Evolutionary conservation across 2,329 filamentous ascomycete genomes (phyloP).

Genomic region (Aspergillus pseudoglaucus): DNA sequence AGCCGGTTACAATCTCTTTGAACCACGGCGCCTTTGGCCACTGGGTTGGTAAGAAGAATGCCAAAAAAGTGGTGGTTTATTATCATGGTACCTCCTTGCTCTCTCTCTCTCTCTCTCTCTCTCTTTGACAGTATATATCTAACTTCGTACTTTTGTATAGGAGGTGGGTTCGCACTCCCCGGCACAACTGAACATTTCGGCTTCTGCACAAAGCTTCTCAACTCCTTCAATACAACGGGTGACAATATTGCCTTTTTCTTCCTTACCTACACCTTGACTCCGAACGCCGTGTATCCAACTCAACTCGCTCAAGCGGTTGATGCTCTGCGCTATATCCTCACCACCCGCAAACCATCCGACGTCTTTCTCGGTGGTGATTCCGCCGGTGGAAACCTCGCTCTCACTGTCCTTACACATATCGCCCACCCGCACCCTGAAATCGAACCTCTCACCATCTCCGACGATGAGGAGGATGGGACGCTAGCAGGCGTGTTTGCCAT

Average conservation of each 20-base stretch:
- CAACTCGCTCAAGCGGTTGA: constrained; percentile 34
- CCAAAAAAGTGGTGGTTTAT: constrained; percentile 34
- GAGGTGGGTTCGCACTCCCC: constrained; percentile 49
- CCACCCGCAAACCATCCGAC: constrained; percentile 22
- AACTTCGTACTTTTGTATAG: constrained; percentile 18
- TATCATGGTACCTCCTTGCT: constrained; percentile 27
- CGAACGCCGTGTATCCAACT: constrained; percentile 31
- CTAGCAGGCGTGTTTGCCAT: constrained; percentile 44
- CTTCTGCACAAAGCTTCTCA: constrained; percentile 39
- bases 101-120: background rate
- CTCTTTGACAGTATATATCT: constrained; percentile 1
- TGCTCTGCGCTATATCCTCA: constrained; percentile 33
- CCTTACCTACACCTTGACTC: constrained; percentile 49
- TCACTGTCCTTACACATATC: constrained; percentile 28
- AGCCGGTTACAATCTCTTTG: constrained; percentile 24
- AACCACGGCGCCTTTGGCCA: constrained; percentile 27
- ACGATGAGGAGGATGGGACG: constrained; percentile 4
- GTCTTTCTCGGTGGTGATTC: constrained; percentile 36
- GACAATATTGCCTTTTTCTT: constrained; percentile 45
- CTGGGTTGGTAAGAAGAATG: constrained; percentile 35
- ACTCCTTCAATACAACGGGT: constrained; percentile 32
- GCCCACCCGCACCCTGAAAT: constrained; percentile 51
- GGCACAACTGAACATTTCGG: constrained; percentile 36
- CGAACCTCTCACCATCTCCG: constrained; percentile 29
- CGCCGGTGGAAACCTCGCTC: constrained; percentile 34